A percentile compares a stretch with the other conserved stretches of the same genome.
phyloP scores from a whole-genome alignment of 1,284 basidiomycete species.

The Flammula alnicola region DNA sequence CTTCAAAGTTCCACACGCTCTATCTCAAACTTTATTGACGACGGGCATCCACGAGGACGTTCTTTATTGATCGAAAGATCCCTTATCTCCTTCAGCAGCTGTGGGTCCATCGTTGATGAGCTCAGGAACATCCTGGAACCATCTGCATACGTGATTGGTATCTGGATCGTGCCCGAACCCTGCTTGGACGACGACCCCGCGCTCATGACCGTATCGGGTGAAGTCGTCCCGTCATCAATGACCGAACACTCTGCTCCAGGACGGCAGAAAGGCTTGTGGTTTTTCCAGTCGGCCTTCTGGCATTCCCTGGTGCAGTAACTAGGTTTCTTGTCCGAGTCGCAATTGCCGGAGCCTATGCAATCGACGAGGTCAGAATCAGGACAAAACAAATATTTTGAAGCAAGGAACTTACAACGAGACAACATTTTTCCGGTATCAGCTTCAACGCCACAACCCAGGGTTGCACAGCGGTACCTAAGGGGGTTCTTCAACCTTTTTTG shows the following conservation, averaged over 20 bases:
- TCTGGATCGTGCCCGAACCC: conserved; percentile 2
- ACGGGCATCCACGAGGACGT: too few relatives aligned
- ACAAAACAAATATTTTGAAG: not conserved
- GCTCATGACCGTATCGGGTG: not conserved
- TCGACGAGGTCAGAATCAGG: not conserved
- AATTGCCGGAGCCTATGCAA: conserved; percentile 5
- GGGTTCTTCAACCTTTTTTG: conserved; percentile 7
- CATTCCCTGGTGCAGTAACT: conserved; percentile 16
- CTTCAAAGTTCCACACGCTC: too few relatives aligned
- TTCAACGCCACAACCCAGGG: conserved; percentile 9
- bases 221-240: not conserved
- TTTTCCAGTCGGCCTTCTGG: conserved; percentile 16
- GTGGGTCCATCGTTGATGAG: conserved; percentile 10
- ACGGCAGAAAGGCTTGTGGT: conserved; percentile 15
- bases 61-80: too few relatives aligned
- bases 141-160: conserved; percentile 8
- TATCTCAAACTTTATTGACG: too few relatives aligned
- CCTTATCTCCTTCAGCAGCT: conserved; percentile 12
- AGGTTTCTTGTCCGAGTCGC: conserved; percentile 15
- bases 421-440: conserved; percentile 8
- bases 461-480: conserved; percentile 12
- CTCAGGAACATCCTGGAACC: conserved; percentile 7
- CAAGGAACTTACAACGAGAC: conserved; percentile 3
- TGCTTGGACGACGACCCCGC: not conserved
- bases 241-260: conserved; percentile 11